phyloP scores from a whole-genome alignment of 345 rosid genomes.

The Eutrema yunnanense region DNA sequence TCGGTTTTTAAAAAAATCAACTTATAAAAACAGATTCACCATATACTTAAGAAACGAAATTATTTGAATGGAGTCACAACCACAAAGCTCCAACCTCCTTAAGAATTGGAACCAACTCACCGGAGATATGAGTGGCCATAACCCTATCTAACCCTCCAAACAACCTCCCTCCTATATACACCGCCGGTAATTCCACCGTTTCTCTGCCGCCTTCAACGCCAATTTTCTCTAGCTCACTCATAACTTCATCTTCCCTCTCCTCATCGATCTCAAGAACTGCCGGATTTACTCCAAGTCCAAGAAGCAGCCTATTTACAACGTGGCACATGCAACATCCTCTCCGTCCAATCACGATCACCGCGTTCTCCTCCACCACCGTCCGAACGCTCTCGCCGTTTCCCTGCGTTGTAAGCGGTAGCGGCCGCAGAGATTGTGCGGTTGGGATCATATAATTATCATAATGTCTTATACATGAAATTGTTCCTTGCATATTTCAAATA shows the following conservation, averaged over 20 bases:
- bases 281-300: conserved; percentile 77
- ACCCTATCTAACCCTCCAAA: conserved; percentile 84
- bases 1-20: too few relatives aligned
- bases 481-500: conserved; percentile 48
- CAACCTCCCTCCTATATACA: conserved; percentile 72
- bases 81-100: conserved; percentile 79
- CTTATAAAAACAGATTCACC: neutral
- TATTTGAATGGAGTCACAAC: conserved; percentile 39
- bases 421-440: conserved; percentile 1
- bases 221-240: conserved; percentile 29
- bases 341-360: conserved; percentile 54
- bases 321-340: conserved; percentile 77
- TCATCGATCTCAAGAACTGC: conserved; percentile 55
- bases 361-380: conserved; percentile 47
- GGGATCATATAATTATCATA: conserved; percentile 9
- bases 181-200: conserved; percentile 54
- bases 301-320: conserved; percentile 59
- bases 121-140: conserved; percentile 76
- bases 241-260: conserved; percentile 39
- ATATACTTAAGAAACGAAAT: neutral
- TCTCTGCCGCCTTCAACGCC: conserved; percentile 10
- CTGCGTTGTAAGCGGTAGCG: neutral
- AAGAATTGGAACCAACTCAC: conserved; percentile 78
- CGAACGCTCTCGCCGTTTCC: conserved; percentile 25
- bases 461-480: conserved; percentile 39